Base-by-base conservation (phyloP, 345 rosid genomes). In the Salix suchowensis region DNA sequence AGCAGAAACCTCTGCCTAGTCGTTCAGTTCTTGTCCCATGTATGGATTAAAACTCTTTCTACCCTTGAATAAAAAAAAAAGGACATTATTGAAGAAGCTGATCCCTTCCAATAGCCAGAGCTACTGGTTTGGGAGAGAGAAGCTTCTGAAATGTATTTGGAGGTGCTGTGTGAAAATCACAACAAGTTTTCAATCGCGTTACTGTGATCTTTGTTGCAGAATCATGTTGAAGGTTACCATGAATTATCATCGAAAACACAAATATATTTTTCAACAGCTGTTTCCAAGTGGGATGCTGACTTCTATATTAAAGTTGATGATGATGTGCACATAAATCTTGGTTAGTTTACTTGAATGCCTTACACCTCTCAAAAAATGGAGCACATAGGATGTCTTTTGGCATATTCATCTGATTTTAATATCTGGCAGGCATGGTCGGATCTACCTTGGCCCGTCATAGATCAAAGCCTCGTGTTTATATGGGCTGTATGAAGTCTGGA, bases 401-500 rank as follows among this genome's bases (percentile, higher is more conserved):
- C 46, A 19, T 71, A 19, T 37, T 78, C 37, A 82, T 79, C 71
- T 78, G 19, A 67, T 76, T 39, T 67, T 5, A 81, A 71, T 23
- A 50, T 72, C 65, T 79, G 48, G 61, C 83, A 91, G 96, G 96
- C 74, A 88, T 86, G 92, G 81, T 91, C 30, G 91, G 93, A 66
- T 89, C 96, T 72, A 93, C 92, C 67, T 85, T 96, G 86, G 93
- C 91, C 52, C 92, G 91, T 37, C 97, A 96, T 80, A 87, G 90
- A 85, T 88, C 92, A 66, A 91, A 96, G 75, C 85, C 87, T 7
- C 87, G 88, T 65, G 90, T 92, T 68, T 96, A 96, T 78, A 89
- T 96, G 16, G 99, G 97, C 46, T 96, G 98, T 79, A 96, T 96
- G 99, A 96, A 96, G 76, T 96, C 99, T 21, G 98, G 98, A 84